Evolutionary conservation across 306 rosid species (phyloP), one percentile per base, ranked within the genome.

Genomic region (Luffa acutangula): DNA sequence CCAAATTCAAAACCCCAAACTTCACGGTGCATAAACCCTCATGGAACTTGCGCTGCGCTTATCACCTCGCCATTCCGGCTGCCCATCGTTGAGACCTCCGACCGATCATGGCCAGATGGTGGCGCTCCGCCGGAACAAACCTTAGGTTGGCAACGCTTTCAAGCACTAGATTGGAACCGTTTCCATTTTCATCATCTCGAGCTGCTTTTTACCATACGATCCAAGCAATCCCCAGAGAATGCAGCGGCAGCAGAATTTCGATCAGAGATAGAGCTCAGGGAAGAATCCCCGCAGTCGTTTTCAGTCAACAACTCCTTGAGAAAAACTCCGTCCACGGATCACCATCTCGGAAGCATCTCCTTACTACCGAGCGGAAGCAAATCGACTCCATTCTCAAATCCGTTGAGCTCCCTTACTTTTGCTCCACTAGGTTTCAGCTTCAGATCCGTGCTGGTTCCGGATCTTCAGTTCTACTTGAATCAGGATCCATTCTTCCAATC

Each of bases 371-470:
- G 88, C 79, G 69, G 82, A 91, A 90, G 88, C 97, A 94, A 90
- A 91, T 94, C 83, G 89, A 91, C 79, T 83, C 95, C 79, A 87
- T 94, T 36, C 87, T 94, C 71, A 81, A 89, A 2, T 85, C 92
- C 53, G 81, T 87, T 0, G 78, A 88, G 63, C 89, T 80, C 18
- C 95, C 95, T 0, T 91, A 82, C 79, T 91, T 95, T 72, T 90
- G 92, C 85, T 88, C 97, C 64, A 95, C 97, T 6, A 84, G 90
- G 75, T 92, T 95, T 43, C 88, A 93, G 9, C 92, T 95, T 39
- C 97, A 95, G 93, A 91, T 95, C 80, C 95, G 97, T 34, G 97
- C 98, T 11, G 98, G 98, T 4, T 86, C 98, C 37, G 98, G 98
- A 12, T 95, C 98, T 3, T 88, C 95, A 3, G 91, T 86, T 37